A percentile compares a stretch with the other conserved stretches of the same genome.
These are phyloP conservation scores for Rhizopus arrhizus DNA, from an alignment of 371 early-diverging fungal genomes.

Conservation along the genomic window DNA sequence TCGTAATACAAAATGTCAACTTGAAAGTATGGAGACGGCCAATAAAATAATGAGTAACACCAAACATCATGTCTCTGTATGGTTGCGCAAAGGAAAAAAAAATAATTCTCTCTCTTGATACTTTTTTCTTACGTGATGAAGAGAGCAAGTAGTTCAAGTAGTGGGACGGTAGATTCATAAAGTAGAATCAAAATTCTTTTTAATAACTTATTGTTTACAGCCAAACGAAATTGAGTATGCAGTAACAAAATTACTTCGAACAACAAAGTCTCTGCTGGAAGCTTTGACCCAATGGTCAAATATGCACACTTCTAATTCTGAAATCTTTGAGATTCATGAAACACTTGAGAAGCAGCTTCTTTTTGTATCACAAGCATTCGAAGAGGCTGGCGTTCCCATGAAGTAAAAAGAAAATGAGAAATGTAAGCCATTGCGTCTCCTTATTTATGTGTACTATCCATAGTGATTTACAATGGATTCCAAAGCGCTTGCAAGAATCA, in stretches of 20 bases:
- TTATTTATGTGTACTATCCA: not conserved
- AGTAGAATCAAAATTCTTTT: not conserved
- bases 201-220: conserved; percentile 18
- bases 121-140: conserved; percentile 1
- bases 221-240: conserved; percentile 60
- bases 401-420: conserved; percentile 45
- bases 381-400: conserved; percentile 55
- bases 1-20: too few relatives aligned
- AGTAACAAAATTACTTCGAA: conserved; percentile 61
- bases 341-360: conserved; percentile 60
- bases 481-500: conserved; percentile 56
- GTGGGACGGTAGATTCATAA: not conserved
- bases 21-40: too few relatives aligned
- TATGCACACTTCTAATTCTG: conserved; percentile 42
- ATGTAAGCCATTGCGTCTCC: not conserved
- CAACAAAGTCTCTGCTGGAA: conserved; percentile 60
- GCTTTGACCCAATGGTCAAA: conserved; percentile 62
- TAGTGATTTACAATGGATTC: conserved; percentile 65
- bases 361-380: conserved; percentile 57
- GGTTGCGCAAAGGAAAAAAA: not conserved
- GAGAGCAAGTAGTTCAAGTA: not conserved
- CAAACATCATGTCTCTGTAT: not conserved
- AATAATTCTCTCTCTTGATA: not conserved
- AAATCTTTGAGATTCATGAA: conserved; percentile 61
- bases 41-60: too few relatives aligned